Evolutionary conservation across 108 stramenopile species (phyloP), one percentile per base, ranked within the genome.

Genomic region (Parietichytrium sp.): DNA sequence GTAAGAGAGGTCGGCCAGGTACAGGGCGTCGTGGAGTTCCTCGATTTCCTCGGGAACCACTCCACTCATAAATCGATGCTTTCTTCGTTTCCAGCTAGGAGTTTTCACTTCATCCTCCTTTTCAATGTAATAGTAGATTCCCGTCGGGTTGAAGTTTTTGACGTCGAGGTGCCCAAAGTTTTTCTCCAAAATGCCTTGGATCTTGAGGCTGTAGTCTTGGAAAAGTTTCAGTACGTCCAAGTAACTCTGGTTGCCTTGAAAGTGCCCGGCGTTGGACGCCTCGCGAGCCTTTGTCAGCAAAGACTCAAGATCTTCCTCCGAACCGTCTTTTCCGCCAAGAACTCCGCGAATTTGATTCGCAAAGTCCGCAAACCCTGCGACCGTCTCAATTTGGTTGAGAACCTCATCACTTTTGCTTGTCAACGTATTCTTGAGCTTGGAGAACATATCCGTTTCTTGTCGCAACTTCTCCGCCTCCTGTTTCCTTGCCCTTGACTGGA

Each of bases 11-110:
- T 92, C 78, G 20, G 92, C 87, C 47, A 94, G 77, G 4, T 83
- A 45, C 55, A 94, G 83, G 13, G 90, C 88, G 18, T 88, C 84
- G 54, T 92, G 88, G 29, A 93, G 85, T 29, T 92, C 92, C 8
- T 87, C 80, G 45, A 93, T 87, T 53, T 86, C 85, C 20, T 86
- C 80, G 10, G 90, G 79, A 54, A 89, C 84, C 18, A 92, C 89
- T 31, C 85, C 84, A 20, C 72, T 55, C 48, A 83, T 85, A 82
- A 90, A 94, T 77, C 92, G 87, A 82, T 94, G 93, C 26, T 82
- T 83, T n/a, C 92, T 80, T 15, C 92, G 86, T 79, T 92, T 92
- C 91, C 91, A 93, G 51, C 89, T 89, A 15, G 92, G 92, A 52
- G 91, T 94, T 78, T 91, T 92, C 3, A 80, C 53, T 16, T 91